These are phyloP conservation scores for Polytrichum commune DNA, from an alignment of 225 moss, liverwort and hornwort species.

Conservation along the genomic window DNA sequence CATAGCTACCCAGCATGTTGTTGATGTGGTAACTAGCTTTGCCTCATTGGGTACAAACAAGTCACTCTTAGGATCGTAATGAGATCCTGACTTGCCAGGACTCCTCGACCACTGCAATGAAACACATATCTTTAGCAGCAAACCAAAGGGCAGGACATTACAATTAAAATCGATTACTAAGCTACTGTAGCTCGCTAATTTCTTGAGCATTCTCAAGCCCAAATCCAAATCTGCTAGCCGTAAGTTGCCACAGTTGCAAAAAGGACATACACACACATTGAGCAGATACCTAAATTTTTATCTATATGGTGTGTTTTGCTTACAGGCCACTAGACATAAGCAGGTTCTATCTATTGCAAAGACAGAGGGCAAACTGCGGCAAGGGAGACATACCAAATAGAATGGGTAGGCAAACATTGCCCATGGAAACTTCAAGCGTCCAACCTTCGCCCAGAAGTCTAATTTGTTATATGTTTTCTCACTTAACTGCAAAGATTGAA, in stretches of 20 bases:
- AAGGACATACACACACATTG: too few species aligned
- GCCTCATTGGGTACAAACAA: conserved; percentile 76
- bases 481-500: conserved; percentile 21
- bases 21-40: conserved; percentile 72
- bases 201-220: too few species aligned
- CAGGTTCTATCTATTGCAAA: not conserved
- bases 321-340: too few species aligned
- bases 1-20: conserved; percentile 69
- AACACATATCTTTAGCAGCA: not conserved
- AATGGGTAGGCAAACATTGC: conserved; percentile 81
- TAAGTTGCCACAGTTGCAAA: too few species aligned
- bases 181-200: too few species aligned
- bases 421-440: conserved; percentile 65
- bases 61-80: conserved; percentile 71
- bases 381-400: conserved; percentile 44
- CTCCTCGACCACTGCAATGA: conserved; percentile 51
- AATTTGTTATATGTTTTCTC: conserved; percentile 38
- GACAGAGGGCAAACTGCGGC: too few species aligned
- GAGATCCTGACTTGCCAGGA: conserved; percentile 82
- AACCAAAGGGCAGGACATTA: not conserved
- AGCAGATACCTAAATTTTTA: too few species aligned
- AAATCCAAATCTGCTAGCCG: too few species aligned
- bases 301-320: too few species aligned
- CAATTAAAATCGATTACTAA: too few species aligned
- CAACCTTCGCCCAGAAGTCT: conserved; percentile 17